phyloP scores from a whole-genome alignment of 2,329 filamentous ascomycete genomes.

The Sarocladiaceae sp. region DNA sequence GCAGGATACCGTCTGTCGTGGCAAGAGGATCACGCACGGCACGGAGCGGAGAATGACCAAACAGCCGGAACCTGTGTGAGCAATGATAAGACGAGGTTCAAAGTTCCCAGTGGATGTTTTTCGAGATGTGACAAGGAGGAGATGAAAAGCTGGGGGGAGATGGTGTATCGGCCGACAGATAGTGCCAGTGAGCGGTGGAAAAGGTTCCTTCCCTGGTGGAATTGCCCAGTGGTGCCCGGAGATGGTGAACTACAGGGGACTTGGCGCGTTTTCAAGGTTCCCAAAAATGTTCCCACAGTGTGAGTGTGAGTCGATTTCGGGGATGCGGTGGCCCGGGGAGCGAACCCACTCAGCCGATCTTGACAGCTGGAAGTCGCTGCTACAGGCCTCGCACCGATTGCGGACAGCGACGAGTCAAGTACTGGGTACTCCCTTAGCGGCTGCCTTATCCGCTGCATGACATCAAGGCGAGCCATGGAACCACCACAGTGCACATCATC shows the following conservation, averaged over 20 bases:
- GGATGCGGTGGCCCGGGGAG: background rate
- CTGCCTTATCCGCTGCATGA: background rate
- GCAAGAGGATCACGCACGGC: background rate
- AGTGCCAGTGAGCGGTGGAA: constrained; percentile 1
- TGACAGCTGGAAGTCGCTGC: background rate
- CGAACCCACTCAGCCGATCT: background rate
- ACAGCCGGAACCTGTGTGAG: constrained; percentile 1
- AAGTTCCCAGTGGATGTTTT: too few relatives aligned
- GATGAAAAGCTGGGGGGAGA: too few relatives aligned
- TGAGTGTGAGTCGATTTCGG: background rate
- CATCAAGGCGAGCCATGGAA: background rate
- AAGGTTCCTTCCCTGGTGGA: constrained; percentile 1
- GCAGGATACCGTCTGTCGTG: background rate
- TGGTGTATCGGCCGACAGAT: too few relatives aligned
- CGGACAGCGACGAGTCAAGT: background rate
- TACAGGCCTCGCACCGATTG: background rate
- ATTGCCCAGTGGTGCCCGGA: background rate
- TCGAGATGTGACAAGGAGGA: too few relatives aligned
- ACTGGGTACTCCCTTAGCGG: background rate
- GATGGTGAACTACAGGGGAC: background rate
- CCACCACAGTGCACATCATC: constrained; percentile 2
- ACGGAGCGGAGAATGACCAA: background rate
- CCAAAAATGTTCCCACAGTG: too few relatives aligned
- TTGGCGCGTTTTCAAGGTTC: background rate
- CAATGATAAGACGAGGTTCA: background rate